Evolutionary conservation across 2,329 filamentous ascomycete genomes (phyloP).

Genomic region (Fusarium pininemorale): DNA sequence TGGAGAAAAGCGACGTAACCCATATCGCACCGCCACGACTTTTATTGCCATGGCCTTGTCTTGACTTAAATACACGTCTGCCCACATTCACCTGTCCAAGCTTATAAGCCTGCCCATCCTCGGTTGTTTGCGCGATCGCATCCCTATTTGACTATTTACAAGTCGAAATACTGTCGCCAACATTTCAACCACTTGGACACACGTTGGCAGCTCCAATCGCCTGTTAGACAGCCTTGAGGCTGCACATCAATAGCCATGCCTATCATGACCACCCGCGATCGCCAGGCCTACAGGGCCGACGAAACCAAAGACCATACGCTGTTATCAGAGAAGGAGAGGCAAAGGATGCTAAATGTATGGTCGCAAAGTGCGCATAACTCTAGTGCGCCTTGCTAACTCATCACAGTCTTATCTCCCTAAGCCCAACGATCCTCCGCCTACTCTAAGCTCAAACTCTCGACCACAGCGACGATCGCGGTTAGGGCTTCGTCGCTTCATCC

Average conservation of each 20-base stretch:
- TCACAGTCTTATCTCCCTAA: constrained; percentile 49
- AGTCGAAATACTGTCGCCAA: not conserved
- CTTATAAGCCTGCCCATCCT: constrained; percentile 37
- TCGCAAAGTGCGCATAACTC: not conserved
- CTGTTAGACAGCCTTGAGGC: constrained; percentile 42
- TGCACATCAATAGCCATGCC: constrained; percentile 45
- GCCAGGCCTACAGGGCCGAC: constrained; percentile 53
- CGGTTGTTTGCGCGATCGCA: constrained; percentile 11
- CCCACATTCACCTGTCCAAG: constrained; percentile 27
- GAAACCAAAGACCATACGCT: constrained; percentile 48
- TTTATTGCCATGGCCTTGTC: constrained; percentile 17
- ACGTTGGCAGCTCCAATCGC: not conserved
- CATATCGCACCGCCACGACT: constrained; percentile 37
- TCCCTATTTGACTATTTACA: not conserved
- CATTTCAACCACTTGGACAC: not conserved
- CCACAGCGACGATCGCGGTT: constrained; percentile 53
- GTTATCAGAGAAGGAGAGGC: constrained; percentile 49
- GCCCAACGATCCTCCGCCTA: constrained; percentile 46
- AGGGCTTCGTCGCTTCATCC: constrained; percentile 69
- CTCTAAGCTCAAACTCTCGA: constrained; percentile 33
- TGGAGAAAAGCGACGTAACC: constrained; percentile 42
- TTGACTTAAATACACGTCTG: constrained; percentile 32
- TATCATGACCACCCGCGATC: constrained; percentile 48
- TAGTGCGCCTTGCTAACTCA: not conserved
- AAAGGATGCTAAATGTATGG: constrained; percentile 50